Percentiles rank a stretch among this genome's conserved stretches.
Conservation (phyloP, 192 early-diverging fungal genomes). For the Kappamyces sp. region DNA sequence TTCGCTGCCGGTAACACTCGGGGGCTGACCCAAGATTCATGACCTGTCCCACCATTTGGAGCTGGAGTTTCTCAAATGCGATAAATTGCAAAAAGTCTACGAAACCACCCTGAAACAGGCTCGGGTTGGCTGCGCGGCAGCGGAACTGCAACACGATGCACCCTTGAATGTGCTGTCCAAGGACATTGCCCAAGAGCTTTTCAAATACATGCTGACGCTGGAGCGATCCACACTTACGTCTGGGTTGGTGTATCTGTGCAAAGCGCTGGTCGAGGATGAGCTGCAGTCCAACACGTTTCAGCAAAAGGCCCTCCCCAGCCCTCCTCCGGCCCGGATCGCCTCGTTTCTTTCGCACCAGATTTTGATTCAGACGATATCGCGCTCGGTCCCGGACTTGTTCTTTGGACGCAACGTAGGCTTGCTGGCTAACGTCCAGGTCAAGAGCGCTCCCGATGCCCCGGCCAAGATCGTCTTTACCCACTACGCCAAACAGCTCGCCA, state of each 20-base stretch:
- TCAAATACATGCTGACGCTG: constrained; percentile 7
- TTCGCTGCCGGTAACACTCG: no score
- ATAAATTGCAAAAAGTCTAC: no score
- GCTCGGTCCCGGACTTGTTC: constrained; percentile 8
- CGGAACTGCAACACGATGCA: neutral
- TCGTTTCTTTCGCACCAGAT: neutral
- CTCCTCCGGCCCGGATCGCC: neutral
- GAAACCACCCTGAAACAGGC: no score
- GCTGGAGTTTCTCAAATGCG: no score
- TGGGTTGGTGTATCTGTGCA: neutral
- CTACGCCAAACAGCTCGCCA: no score
- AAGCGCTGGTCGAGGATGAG: neutral
- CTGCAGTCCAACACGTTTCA: neutral
- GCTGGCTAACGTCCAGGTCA: neutral
- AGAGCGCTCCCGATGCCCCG: no score
- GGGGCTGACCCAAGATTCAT: no score
- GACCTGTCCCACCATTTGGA: no score
- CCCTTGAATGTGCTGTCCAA: neutral
- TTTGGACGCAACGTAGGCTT: constrained; percentile 5
- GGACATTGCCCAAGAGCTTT: constrained; percentile 6
- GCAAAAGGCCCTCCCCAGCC: neutral
- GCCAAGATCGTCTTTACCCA: no score
- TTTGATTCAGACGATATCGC: constrained; percentile 8
- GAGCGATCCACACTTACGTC: neutral
- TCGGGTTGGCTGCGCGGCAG: no score